These are phyloP conservation scores for Meripilus lineatus DNA, from an alignment of 1,284 basidiomycete genomes.

Conservation along the genomic window DNA sequence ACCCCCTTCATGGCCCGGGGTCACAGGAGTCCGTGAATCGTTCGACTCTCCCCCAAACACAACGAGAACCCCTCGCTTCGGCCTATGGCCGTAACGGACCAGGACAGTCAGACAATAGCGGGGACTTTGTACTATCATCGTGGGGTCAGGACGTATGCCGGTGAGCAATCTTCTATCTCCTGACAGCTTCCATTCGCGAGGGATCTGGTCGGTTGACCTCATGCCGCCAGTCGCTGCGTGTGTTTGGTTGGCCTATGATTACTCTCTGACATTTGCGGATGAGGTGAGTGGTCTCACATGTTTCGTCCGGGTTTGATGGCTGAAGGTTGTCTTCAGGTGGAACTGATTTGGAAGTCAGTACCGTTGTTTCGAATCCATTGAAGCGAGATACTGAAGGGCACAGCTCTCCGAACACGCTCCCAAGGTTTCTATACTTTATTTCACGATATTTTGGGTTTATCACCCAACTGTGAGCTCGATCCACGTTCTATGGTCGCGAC, in stretches of 20 bases:
- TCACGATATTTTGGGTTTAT: conserved; percentile 10
- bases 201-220: too few relatives aligned
- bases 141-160: too few relatives aligned
- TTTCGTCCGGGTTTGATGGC: background rate
- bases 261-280: background rate
- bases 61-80: too few relatives aligned
- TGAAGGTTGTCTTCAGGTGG: background rate
- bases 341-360: conserved; percentile 8
- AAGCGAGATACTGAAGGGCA: background rate
- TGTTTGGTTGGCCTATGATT: background rate
- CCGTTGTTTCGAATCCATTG: background rate
- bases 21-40: too few relatives aligned
- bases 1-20: too few relatives aligned
- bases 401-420: conserved; percentile 8
- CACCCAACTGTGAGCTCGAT: conserved; percentile 5
- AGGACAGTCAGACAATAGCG: too few relatives aligned
- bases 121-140: too few relatives aligned
- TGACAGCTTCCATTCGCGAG: too few relatives aligned
- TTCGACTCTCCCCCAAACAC: too few relatives aligned
- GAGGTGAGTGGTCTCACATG: background rate
- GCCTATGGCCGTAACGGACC: too few relatives aligned
- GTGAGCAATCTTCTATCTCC: too few relatives aligned
- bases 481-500: background rate
- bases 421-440: conserved; percentile 10
- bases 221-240: too few relatives aligned